A percentile compares a stretch with the other conserved stretches of the same genome.
phyloP scores from a whole-genome alignment of 1,284 basidiomycete species.

The Cutaneotrichosporon sp. region DNA sequence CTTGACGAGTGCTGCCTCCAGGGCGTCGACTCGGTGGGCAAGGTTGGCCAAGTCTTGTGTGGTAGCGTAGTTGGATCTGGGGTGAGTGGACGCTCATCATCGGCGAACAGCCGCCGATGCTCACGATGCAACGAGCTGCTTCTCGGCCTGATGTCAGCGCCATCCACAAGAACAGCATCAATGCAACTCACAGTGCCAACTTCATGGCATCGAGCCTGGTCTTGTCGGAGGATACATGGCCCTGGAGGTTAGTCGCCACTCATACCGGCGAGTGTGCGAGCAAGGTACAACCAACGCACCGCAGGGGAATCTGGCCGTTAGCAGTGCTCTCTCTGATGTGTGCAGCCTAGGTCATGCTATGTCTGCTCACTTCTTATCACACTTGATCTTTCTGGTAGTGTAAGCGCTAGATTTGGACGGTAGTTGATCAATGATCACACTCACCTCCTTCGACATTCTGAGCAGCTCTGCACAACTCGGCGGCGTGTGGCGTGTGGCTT shows the following conservation, averaged over 20 bases:
- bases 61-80: conserved; percentile 39
- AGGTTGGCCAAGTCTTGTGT: conserved; percentile 42
- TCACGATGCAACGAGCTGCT: conserved; percentile 36
- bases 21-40: conserved; percentile 45
- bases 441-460: conserved; percentile 45
- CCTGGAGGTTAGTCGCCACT: conserved; percentile 20
- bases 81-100: neutral
- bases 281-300: conserved; percentile 3
- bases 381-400: conserved; percentile 48
- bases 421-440: conserved; percentile 1
- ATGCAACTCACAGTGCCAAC: conserved; percentile 42
- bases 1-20: conserved; percentile 45
- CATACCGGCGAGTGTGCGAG: neutral
- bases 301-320: conserved; percentile 12
- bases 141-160: conserved; percentile 34
- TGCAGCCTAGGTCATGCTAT: too few species aligned
- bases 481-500: conserved; percentile 41
- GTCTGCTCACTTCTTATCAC: conserved; percentile 45
- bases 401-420: too few species aligned
- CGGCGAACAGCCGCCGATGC: conserved; percentile 1
- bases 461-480: conserved; percentile 49
- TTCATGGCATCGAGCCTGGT: conserved; percentile 48
- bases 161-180: neutral
- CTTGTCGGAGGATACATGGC: conserved; percentile 45
- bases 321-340: too few species aligned